Evolutionary conservation across 805 yeast genomes (phyloP).

Genomic region (Torulaspora indica): DNA sequence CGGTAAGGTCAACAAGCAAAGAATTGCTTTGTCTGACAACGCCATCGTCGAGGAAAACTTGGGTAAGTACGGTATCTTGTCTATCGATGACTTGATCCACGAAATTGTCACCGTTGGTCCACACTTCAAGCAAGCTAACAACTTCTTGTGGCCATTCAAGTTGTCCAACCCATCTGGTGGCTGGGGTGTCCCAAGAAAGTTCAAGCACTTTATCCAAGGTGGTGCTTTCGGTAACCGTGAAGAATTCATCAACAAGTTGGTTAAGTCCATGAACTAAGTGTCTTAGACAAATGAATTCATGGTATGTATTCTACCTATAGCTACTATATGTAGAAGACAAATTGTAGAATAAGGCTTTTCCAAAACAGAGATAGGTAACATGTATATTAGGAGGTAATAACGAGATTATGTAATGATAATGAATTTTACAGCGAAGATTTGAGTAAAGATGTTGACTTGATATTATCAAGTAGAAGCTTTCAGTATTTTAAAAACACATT

Average conservation of each 20-base stretch:
- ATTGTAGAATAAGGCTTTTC: slow-evolving; percentile 6
- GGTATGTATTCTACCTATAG: slow-evolving; percentile 13
- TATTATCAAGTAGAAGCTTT: not conserved
- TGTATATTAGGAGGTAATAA: not conserved
- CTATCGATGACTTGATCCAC: slow-evolving; percentile 92
- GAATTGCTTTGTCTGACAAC: slow-evolving; percentile 86
- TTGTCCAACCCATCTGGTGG: slow-evolving; percentile 96
- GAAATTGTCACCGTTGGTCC: slow-evolving; percentile 96
- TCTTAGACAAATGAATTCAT: slow-evolving; percentile 2
- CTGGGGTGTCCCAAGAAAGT: slow-evolving; percentile 95
- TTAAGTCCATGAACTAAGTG: slow-evolving; percentile 85
- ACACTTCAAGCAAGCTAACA: slow-evolving; percentile 97
- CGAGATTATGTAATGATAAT: not conserved
- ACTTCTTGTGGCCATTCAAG: slow-evolving; percentile 98
- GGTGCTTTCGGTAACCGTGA: slow-evolving; percentile 99
- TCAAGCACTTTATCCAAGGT: slow-evolving; percentile 96
- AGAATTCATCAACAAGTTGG: slow-evolving; percentile 89
- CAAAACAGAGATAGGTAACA: not conserved
- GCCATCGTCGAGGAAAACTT: slow-evolving; percentile 79
- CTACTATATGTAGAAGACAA: slow-evolving; percentile 9
- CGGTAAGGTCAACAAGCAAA: slow-evolving; percentile 96
- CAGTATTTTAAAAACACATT: slow-evolving; percentile 9
- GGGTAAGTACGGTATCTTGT: slow-evolving; percentile 89
- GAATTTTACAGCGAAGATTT: not conserved
- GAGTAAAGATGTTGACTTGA: too few species aligned